Conservation (phyloP, 306 rosid species). For the Sicyos baderoa region DNA sequence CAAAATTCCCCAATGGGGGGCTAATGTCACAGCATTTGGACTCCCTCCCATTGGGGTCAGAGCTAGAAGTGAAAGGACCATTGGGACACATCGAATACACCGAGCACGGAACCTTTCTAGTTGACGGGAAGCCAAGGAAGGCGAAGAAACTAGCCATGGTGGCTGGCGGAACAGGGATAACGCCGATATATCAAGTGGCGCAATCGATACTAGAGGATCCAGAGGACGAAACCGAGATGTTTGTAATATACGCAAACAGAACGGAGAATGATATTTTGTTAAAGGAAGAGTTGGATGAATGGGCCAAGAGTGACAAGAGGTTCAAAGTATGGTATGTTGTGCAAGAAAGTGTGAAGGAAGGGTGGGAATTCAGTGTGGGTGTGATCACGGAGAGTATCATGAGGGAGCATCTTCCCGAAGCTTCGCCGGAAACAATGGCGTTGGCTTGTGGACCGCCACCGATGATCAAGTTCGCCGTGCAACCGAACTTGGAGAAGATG, state of each 20-base stretch:
- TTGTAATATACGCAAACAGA: conserved; percentile 63
- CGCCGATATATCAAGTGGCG: conserved; percentile 67
- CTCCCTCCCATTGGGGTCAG: conserved; percentile 31
- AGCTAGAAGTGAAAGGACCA: conserved; percentile 67
- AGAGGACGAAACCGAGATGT: conserved; percentile 65
- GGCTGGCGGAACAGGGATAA: conserved; percentile 86
- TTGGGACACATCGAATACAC: conserved; percentile 71
- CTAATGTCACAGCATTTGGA: conserved; percentile 63
- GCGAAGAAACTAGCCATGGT: conserved; percentile 60
- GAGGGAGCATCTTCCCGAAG: conserved; percentile 50
- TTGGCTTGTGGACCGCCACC: conserved; percentile 74
- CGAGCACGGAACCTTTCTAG: conserved; percentile 48
- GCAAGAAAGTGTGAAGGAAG: conserved; percentile 34
- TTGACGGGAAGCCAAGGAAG: conserved; percentile 41
- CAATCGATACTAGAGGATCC: conserved; percentile 63
- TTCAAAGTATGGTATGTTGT: conserved; percentile 79
- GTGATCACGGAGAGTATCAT: conserved; percentile 44
- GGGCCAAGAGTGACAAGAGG: conserved; percentile 44
- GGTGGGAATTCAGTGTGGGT: conserved; percentile 69
- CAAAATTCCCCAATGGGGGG: conserved; percentile 68
- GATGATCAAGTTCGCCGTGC: conserved; percentile 66
- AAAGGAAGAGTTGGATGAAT: conserved; percentile 54
- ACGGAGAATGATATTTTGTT: conserved; percentile 65
- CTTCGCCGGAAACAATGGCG: conserved; percentile 46
- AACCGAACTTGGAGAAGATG: conserved; percentile 63